Evolutionary conservation across 2,329 filamentous ascomycete genomes (phyloP).

Genomic region (Pestalotiopsis sp.): DNA sequence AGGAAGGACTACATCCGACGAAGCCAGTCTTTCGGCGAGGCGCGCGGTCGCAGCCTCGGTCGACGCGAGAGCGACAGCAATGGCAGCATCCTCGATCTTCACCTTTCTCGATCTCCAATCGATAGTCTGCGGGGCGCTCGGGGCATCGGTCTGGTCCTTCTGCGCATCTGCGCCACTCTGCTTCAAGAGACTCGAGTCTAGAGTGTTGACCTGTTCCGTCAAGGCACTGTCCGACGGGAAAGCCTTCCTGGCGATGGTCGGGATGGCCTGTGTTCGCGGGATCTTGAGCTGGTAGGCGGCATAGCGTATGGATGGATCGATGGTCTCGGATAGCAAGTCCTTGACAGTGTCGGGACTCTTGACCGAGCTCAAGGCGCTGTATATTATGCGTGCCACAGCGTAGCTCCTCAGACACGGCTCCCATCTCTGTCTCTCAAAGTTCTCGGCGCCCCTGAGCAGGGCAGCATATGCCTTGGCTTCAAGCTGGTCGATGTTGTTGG

Average conservation of each 20-base stretch:
- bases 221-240: conserved; percentile 72
- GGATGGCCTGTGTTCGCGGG: conserved; percentile 80
- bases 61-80: conserved; percentile 79
- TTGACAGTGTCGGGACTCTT: conserved; percentile 78
- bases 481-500: conserved; percentile 71
- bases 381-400: conserved; percentile 78
- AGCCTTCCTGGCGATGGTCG: conserved; percentile 75
- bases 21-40: conserved; percentile 50
- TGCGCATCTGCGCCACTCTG: conserved; percentile 54
- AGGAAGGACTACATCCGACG: conserved; percentile 45
- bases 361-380: conserved; percentile 70
- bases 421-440: conserved; percentile 91
- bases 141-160: conserved; percentile 50
- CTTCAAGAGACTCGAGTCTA: conserved; percentile 70
- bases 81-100: conserved; percentile 88
- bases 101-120: conserved; percentile 86
- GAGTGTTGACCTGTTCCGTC: conserved; percentile 66
- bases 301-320: conserved; percentile 93
- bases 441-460: conserved; percentile 73
- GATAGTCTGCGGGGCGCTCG: conserved; percentile 71
- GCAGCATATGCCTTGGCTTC: conserved; percentile 85
- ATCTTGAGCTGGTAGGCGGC: conserved; percentile 91
- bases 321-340: conserved; percentile 81
- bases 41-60: conserved; percentile 59
- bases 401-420: conserved; percentile 75